Percentiles rank a stretch among this genome's conserved stretches.
Evolutionary conservation across 768 basidiomycete genomes (phyloP).

Genomic region (Candolleomyces aberdarensis): DNA sequence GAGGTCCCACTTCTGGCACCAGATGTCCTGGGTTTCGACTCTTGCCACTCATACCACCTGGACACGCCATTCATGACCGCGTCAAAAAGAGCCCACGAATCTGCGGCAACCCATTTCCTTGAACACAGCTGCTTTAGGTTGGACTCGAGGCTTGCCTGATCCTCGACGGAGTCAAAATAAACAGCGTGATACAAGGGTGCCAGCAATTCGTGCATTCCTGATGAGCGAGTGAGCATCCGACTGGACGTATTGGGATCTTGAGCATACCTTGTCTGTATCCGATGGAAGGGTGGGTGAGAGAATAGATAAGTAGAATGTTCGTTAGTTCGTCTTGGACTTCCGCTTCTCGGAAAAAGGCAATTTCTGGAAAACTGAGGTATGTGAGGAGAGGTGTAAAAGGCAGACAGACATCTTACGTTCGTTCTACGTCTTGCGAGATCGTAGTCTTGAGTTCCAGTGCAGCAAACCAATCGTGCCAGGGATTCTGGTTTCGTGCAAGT

Average conservation of each 20-base stretch:
- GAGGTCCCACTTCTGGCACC: background rate
- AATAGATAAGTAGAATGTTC: conserved; percentile 85
- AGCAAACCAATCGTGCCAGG: conserved; percentile 94
- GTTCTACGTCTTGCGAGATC: conserved; percentile 91
- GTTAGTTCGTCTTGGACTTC: conserved; percentile 78
- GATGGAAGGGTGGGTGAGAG: conserved; percentile 71
- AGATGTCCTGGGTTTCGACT: conserved; percentile 17
- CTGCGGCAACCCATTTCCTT: conserved; percentile 71
- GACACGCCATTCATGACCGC: conserved; percentile 75
- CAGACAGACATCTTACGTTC: conserved; percentile 63
- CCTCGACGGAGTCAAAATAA: conserved; percentile 73
- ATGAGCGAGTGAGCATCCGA: background rate
- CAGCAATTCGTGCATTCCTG: conserved; percentile 96
- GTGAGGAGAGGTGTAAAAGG: background rate
- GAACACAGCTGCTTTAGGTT: conserved; percentile 62
- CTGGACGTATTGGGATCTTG: background rate
- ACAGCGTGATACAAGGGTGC: conserved; percentile 83
- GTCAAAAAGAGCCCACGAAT: conserved; percentile 82
- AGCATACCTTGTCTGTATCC: conserved; percentile 81
- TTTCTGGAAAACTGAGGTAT: conserved; percentile 87
- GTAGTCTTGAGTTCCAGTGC: conserved; percentile 85
- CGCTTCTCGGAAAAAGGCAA: conserved; percentile 79
- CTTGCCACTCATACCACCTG: conserved; percentile 77
- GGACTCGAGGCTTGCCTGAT: conserved; percentile 12
- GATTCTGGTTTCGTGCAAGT: conserved; percentile 53